A percentile compares a stretch with the other conserved stretches of the same genome.
Evolutionary conservation across 768 basidiomycete genomes (phyloP).

Genomic region (Termitomyces sp.): DNA sequence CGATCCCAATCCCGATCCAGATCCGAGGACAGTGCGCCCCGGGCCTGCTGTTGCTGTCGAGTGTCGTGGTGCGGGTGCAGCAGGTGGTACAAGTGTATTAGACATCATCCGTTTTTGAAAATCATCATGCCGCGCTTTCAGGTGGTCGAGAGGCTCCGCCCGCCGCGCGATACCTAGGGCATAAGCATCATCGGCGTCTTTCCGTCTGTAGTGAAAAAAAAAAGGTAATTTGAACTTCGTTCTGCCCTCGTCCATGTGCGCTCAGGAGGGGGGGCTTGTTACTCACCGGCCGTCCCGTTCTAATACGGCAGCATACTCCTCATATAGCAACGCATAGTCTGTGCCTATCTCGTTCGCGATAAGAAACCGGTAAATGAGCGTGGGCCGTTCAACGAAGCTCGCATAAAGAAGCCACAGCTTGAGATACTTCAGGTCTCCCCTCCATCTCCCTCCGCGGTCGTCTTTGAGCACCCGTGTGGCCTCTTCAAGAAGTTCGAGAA

Average conservation of each 20-base stretch:
- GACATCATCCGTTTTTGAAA: slow-evolving; percentile 93
- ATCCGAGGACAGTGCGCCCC: slow-evolving; percentile 34
- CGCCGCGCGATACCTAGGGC: slow-evolving; percentile 84
- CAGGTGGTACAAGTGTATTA: slow-evolving; percentile 35
- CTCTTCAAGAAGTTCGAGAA: slow-evolving; percentile 91
- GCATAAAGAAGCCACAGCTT: slow-evolving; percentile 95
- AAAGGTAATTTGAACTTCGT: too few species aligned
- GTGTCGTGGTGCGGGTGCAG: slow-evolving; percentile 23
- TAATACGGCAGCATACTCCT: slow-evolving; percentile 84
- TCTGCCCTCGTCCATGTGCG: slow-evolving; percentile 2
- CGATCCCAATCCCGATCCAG: slow-evolving; percentile 37
- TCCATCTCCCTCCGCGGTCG: slow-evolving; percentile 71
- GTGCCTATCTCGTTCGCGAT: slow-evolving; percentile 91
- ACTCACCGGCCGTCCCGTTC: slow-evolving; percentile 80
- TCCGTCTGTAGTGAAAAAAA: too few species aligned
- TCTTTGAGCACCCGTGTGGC: slow-evolving; percentile 85
- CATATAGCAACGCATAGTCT: slow-evolving; percentile 77
- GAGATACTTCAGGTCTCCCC: slow-evolving; percentile 80
- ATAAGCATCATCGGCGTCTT: slow-evolving; percentile 88
- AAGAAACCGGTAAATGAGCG: slow-evolving; percentile 86
- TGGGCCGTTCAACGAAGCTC: slow-evolving; percentile 85
- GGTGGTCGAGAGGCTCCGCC: slow-evolving; percentile 76
- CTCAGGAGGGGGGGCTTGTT: neutral
- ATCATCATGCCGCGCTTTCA: slow-evolving; percentile 75
- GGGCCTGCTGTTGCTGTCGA: slow-evolving; percentile 18